Evolutionary conservation across 176 grass and related monocot genomes (phyloP), one percentile per base, ranked within the genome.

Genomic region (Avena eriantha): DNA sequence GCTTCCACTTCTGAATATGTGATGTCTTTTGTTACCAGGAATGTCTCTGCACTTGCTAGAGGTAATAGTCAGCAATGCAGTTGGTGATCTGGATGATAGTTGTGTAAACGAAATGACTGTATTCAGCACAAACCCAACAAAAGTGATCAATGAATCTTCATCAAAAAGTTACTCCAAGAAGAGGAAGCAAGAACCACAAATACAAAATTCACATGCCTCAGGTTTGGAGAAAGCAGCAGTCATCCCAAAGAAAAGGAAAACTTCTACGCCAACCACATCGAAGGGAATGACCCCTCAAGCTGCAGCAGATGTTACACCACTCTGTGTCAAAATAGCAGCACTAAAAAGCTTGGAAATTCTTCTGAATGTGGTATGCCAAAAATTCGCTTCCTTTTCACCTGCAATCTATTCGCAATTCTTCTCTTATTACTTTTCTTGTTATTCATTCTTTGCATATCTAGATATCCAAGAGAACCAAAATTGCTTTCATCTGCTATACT

Each of bases 291-390:
- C 48, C 65, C 21, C 81, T 84, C 81, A 91, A 84, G 80, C 26
- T 60, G 79, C 45, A 53, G 67, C 80, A 63, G 59, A 51, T 84
- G 79, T 56, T 74, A 73, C 75, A 49, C 86, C 90, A 71, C 90
- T 91, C 65, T 88, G 69, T 83, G 82, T 98, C 46, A 96, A 92
- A 81, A 91, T 94, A 83, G 93, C 93, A 65, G 93, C 93, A 49
- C 70, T 98, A 15, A 79, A 93, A 86, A 88, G 93, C 84, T 82
- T 98, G 84, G 93, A 90, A 90, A 83, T 90, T 90, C 93, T 98
- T 78, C 83, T 98, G 47, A 94, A 84, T 86, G 88, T 90, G 88
- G 96, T 98, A 92, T 84, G 58, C 67, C 34, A 41, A 85, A 54
- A 80, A 89, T 76, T 56, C 76, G 50, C 61, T 49, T 80, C 18